Evolutionary conservation across 1,284 basidiomycete species (phyloP).

Genomic region (Heimioporus retisporus): DNA sequence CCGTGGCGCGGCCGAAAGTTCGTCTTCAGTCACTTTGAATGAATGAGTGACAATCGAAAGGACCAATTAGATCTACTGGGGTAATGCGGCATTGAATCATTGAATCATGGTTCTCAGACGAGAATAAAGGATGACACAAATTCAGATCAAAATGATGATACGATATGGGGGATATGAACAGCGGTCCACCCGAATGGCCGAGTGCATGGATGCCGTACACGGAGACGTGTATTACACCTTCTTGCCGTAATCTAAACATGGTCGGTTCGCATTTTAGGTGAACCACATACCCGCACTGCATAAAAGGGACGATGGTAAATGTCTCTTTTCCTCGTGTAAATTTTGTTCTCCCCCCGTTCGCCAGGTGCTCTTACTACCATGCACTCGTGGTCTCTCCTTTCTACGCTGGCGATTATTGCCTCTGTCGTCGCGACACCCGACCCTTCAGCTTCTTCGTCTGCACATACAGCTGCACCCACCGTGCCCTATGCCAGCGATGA

Average conservation of each 20-base stretch:
- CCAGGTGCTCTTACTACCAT: slow-evolving; percentile 21
- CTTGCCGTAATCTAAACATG: slow-evolving; percentile 18
- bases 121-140: not conserved
- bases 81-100: too few species aligned
- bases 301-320: slow-evolving; percentile 32
- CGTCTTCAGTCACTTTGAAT: too few species aligned
- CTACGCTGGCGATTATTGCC: slow-evolving; percentile 30
- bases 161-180: too few species aligned
- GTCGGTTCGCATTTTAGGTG: too few species aligned
- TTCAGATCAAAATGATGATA: not conserved
- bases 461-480: slow-evolving; percentile 38
- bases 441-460: slow-evolving; percentile 31
- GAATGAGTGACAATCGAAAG: too few species aligned
- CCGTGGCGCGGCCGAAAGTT: not conserved
- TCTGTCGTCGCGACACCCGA: slow-evolving; percentile 31
- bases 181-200: too few species aligned
- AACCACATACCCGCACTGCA: slow-evolving; percentile 13
- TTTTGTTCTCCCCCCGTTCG: too few species aligned
- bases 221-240: not conserved
- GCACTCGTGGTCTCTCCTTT: slow-evolving; percentile 43
- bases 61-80: too few species aligned
- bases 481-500: slow-evolving; percentile 45
- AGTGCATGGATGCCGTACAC: slow-evolving; percentile 1
- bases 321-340: slow-evolving; percentile 19
- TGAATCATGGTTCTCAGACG: not conserved